Base-by-base conservation (phyloP, 2,329 filamentous ascomycete genomes). In the Epichloe amarillans region DNA sequence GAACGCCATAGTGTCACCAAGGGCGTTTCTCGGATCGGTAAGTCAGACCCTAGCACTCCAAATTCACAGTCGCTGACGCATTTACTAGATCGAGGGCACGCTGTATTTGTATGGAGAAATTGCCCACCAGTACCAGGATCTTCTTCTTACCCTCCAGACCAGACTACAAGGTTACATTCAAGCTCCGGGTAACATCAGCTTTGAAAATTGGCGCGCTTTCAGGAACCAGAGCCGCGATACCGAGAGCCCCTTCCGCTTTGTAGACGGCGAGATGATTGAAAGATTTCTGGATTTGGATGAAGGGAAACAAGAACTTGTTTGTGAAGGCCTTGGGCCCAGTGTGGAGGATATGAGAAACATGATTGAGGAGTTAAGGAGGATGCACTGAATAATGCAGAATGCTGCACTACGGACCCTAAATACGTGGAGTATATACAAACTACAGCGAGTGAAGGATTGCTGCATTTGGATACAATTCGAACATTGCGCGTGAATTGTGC, bases 181-280 rank as follows among this genome's bases (percentile, higher is more conserved):
- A 37, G 82, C 80, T 0, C 78, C 85, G 0, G 93, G 93, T 0
- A 72, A 82, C 46, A 78, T 95, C 46, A 75, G 82, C 0, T 97
- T 95, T 65, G 78, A 81, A 39, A 72, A 75, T 21, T 98, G 87
- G 70, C 79, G 93, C n/a, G 85, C 85, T 0, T 95, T 91, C 69
- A 81, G 81, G 54, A 94, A 82, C 50, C 73, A 80, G 23, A 79
- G 86, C 53, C 78, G 80, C 0, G 82, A 85, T 3, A 86, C 85
- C 0, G 82, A 86, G 0, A 87, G 84, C 39, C 91, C 93, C 0
- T 86, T 81, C 61, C 77, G 91, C 1, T 97, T 97, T 60, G 79
- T 98, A 12, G 93, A 98, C 61, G 93, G 91, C 0, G 91, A 96
- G 64, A 72, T 97, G 60, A 74, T 98, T 12, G 91, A 97, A 68